phyloP scores from a whole-genome alignment of 2,329 filamentous ascomycete genomes.

The Samsoniella hepiali region DNA sequence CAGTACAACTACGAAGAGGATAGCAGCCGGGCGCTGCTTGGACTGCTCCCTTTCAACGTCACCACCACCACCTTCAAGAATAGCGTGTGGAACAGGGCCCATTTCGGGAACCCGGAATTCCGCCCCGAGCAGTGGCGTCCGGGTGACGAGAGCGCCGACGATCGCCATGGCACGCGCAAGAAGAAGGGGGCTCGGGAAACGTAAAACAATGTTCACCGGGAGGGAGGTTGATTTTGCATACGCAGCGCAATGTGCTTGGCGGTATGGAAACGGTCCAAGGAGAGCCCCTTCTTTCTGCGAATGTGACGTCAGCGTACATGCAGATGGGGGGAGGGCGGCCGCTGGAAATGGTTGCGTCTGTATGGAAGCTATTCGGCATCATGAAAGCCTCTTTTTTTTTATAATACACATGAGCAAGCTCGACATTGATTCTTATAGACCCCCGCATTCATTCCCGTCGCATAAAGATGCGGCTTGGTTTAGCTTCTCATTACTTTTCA shows the following conservation, averaged over 20 bases:
- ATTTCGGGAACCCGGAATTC: slow-evolving; percentile 61
- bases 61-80: slow-evolving; percentile 62
- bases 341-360: neutral
- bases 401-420: slow-evolving; percentile 1
- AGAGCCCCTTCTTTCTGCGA: neutral
- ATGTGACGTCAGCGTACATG: neutral
- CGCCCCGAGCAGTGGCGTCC: slow-evolving; percentile 45
- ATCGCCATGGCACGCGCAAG: slow-evolving; percentile 22
- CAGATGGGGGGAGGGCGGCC: neutral
- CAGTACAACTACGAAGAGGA: slow-evolving; percentile 48
- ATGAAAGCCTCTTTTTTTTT: neutral
- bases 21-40: slow-evolving; percentile 35
- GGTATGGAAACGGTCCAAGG: too few species aligned
- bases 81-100: slow-evolving; percentile 63
- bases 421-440: neutral
- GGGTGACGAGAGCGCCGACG: slow-evolving; percentile 37
- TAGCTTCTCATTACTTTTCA: neutral
- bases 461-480: neutral
- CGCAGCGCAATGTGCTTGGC: too few species aligned
- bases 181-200: slow-evolving; percentile 3
- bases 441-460: too few species aligned
- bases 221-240: too few species aligned
- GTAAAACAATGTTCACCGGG: neutral
- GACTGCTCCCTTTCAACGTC: slow-evolving; percentile 19
- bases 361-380: neutral